Percentiles rank a stretch among this genome's conserved stretches.
Evolutionary conservation across 2,329 filamentous ascomycete genomes (phyloP).

Genomic region (Albifimbria verrucaria): DNA sequence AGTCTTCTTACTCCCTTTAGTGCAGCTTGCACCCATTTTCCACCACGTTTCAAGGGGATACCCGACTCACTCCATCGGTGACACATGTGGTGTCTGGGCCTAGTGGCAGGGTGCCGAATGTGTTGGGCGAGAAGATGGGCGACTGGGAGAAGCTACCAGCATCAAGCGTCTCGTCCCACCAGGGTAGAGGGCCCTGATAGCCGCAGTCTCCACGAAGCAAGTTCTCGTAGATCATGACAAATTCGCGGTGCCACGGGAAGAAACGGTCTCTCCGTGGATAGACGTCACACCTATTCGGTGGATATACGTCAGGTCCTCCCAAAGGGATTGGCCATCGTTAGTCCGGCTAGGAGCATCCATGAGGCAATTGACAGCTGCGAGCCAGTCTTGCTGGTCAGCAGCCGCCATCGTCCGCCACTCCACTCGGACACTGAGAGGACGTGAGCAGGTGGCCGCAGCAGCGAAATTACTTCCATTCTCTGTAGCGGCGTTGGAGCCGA

Average conservation of each 20-base stretch:
- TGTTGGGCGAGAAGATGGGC: neutral
- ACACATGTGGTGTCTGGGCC: neutral
- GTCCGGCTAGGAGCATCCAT: neutral
- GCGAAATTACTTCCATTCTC: neutral
- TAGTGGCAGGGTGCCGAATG: neutral
- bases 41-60: neutral
- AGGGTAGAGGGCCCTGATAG: neutral
- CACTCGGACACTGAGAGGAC: neutral
- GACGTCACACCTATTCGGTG: neutral
- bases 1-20: neutral
- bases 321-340: neutral
- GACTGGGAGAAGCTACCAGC: neutral
- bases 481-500: neutral
- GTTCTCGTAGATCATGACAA: neutral
- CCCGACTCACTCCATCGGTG: neutral
- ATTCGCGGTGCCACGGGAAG: neutral
- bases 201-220: neutral
- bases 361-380: neutral
- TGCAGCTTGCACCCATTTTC: neutral
- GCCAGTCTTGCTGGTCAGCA: neutral
- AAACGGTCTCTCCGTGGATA: neutral
- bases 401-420: neutral
- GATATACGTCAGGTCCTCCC: neutral
- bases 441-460: neutral
- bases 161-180: neutral